Percentiles rank a stretch among this genome's conserved stretches.
Conservation (phyloP, 441 rosid species). For the Erysimum cheiri region DNA sequence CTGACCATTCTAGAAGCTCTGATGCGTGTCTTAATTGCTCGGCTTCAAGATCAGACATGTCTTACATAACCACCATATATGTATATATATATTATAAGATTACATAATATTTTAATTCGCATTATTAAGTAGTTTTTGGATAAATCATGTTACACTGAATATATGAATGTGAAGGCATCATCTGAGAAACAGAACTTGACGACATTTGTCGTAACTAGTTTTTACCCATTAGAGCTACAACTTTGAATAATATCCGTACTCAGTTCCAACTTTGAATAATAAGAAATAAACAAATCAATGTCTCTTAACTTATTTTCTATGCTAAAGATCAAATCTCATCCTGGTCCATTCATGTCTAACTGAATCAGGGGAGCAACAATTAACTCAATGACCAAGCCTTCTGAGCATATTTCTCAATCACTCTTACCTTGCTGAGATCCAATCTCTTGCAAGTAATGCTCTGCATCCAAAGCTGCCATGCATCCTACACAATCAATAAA, state of each 20-base stretch:
- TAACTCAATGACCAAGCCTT: conserved; percentile 12
- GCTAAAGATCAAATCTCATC: conserved; percentile 4
- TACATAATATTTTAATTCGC: neutral
- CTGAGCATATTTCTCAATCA: conserved; percentile 38
- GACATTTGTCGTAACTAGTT: neutral
- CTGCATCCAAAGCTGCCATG: conserved; percentile 97
- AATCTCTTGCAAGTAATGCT: conserved; percentile 91
- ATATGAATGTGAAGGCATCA: neutral
- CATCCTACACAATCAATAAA: conserved; percentile 63
- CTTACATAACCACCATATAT: neutral
- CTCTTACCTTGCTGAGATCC: conserved; percentile 77
- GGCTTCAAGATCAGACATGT: conserved; percentile 10
- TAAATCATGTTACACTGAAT: conserved; percentile 10
- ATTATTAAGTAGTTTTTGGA: neutral
- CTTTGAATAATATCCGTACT: conserved; percentile 22
- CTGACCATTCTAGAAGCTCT: conserved; percentile 4
- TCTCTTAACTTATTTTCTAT: neutral
- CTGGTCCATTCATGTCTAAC: conserved; percentile 2
- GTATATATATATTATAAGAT: too few relatives aligned
- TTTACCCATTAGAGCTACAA: conserved; percentile 22
- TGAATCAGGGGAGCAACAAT: neutral
- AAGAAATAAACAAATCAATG: conserved; percentile 27
- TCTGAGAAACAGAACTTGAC: neutral
- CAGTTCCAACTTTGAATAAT: conserved; percentile 15
- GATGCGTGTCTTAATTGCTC: neutral